Conservation (phyloP, 169 alveolate species). For the Theileria orientalis region DNA sequence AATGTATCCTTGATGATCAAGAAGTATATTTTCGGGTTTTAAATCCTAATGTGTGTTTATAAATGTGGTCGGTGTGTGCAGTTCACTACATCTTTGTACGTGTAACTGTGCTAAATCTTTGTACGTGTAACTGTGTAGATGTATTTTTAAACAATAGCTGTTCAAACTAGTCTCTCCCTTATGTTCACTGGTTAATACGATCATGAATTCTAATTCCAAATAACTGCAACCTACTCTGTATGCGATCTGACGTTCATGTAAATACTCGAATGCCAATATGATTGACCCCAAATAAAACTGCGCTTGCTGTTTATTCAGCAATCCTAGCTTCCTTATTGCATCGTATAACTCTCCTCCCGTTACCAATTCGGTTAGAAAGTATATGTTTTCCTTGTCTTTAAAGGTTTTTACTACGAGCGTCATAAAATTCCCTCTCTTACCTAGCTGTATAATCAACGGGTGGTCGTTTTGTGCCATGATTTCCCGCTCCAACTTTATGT, state of each 20-base stretch:
- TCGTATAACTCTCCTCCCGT: constrained; percentile 94
- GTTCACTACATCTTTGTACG: not conserved
- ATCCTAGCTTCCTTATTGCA: constrained; percentile 88
- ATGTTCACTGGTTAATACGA: too few species aligned
- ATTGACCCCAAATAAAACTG: constrained; percentile 90
- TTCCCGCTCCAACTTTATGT: constrained; percentile 87
- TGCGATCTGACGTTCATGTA: constrained; percentile 91
- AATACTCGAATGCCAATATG: constrained; percentile 86
- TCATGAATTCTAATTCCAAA: not conserved
- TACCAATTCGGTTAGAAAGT: constrained; percentile 88
- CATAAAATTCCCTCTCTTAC: constrained; percentile 19
- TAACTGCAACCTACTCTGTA: constrained; percentile 78
- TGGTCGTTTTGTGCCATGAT: constrained; percentile 93
- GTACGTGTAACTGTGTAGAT: too few species aligned
- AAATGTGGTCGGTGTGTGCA: too few species aligned
- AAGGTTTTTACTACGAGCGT: constrained; percentile 82
- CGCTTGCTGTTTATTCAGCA: constrained; percentile 85
- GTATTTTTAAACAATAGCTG: too few species aligned
- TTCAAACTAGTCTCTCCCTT: too few species aligned
- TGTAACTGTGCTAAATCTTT: too few species aligned
- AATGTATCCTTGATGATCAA: constrained; percentile 94
- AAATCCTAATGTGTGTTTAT: constrained; percentile 72
- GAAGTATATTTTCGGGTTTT: constrained; percentile 96
- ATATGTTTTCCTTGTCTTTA: constrained; percentile 84
- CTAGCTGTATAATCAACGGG: constrained; percentile 88